Evolutionary conservation across 768 basidiomycete species (phyloP), one percentile per base, ranked within the genome.

Genomic region (Sarcomyxa edulis): DNA sequence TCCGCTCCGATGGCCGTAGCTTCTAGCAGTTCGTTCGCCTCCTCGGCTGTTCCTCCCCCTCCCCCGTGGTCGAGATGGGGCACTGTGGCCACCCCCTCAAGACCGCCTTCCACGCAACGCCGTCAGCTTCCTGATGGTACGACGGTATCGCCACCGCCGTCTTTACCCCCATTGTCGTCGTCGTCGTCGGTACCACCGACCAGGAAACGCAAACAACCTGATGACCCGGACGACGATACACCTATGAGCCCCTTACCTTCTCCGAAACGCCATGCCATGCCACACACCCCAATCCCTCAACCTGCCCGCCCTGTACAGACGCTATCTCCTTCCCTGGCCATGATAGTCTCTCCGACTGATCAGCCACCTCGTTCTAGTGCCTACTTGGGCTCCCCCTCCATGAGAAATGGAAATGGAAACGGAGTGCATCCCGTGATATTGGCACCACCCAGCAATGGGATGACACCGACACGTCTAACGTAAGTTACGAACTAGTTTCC

Each of bases 311-410:
- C 55, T 37, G 61, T 59, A 7, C 71, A 74, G 43, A 74, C 65
- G 8, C 62, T 81, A 20, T 80, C 78, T 2, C 80, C 80, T 6
- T 81, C 78, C 12, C 52, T 81, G 27, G 78, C 78, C 12, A 72
- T 78, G 66, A 73, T 81, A 49, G 68, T 80, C 30, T 78, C 78
- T n/a, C 78, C 78, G 0, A 60, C 63, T 5, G 67, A 68, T 35
- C 61, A 67, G 19, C n/a, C n/a, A n/a, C n/a, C n/a, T n/a, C n/a
- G n/a, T n/a, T n/a, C n/a, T n/a, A n/a, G n/a, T n/a, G n/a, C n/a
- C n/a, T n/a, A n/a, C n/a, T n/a, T n/a, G n/a, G n/a, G n/a, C n/a
- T n/a, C n/a, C n/a, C n/a, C n/a, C n/a, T n/a, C n/a, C n/a, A n/a
- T n/a, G n/a, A n/a, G n/a, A n/a, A n/a, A n/a, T n/a, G n/a, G n/a